These are phyloP conservation scores for Onygena corvina DNA, from an alignment of 2,329 filamentous ascomycete genomes.

Conservation along the genomic window DNA sequence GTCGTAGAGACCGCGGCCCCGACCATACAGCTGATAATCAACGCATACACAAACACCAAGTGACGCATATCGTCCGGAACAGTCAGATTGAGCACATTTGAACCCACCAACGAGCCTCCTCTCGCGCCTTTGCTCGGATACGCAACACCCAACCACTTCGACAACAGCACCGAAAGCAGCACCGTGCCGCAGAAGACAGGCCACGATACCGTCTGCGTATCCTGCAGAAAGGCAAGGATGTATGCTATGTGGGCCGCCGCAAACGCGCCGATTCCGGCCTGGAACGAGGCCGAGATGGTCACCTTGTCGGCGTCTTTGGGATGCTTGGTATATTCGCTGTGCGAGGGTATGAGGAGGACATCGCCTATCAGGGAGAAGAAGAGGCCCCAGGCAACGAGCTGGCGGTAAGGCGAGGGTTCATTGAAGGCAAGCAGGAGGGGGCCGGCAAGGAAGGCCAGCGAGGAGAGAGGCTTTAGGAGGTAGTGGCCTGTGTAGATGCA, in stretches of 20 bases:
- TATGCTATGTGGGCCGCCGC: constrained; percentile 23
- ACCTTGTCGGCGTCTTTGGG: background rate
- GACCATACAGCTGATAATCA: constrained; percentile 22
- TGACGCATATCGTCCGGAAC: constrained; percentile 20
- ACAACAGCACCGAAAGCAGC: constrained; percentile 15
- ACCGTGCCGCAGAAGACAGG: constrained; percentile 15
- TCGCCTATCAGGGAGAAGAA: constrained; percentile 21
- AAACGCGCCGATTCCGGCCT: constrained; percentile 22
- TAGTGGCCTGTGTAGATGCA: constrained; percentile 20
- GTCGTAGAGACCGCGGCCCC: constrained; percentile 19
- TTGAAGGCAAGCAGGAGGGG: constrained; percentile 16
- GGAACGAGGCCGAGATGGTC: constrained; percentile 20
- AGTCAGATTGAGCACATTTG: constrained; percentile 19
- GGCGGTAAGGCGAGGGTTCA: constrained; percentile 17
- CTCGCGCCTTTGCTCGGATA: constrained; percentile 15
- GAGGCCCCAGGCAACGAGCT: constrained; percentile 19
- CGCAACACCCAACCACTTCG: constrained; percentile 21
- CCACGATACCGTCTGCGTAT: constrained; percentile 13
- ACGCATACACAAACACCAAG: constrained; percentile 19
- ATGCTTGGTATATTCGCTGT: constrained; percentile 16
- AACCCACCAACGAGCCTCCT: constrained; percentile 1
- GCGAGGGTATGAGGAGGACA: constrained; percentile 21
- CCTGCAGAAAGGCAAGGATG: constrained; percentile 20
- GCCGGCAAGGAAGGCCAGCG: constrained; percentile 20
- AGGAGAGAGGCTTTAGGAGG: constrained; percentile 24